Evolutionary conservation across 805 yeast species (phyloP).

Genomic region (Candida rishiriensis): DNA sequence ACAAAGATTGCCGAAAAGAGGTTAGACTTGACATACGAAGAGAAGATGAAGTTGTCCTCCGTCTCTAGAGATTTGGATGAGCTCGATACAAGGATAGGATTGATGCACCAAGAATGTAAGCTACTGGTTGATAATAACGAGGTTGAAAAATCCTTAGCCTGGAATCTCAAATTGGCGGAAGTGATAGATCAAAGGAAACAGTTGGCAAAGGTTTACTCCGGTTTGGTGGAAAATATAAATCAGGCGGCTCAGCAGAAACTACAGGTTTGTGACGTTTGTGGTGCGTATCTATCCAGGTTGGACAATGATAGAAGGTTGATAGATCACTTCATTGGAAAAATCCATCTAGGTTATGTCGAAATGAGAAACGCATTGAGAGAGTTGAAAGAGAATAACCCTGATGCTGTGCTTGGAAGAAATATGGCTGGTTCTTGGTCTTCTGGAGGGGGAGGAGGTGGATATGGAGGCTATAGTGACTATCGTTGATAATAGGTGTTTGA

Average conservation of each 20-base stretch:
- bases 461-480: not conserved
- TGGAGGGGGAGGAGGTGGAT: not conserved
- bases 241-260: constrained; percentile 85
- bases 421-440: not conserved
- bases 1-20: constrained; percentile 59
- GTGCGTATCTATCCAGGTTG: constrained; percentile 78
- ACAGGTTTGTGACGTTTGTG: constrained; percentile 87
- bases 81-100: constrained; percentile 57
- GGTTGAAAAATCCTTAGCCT: constrained; percentile 45
- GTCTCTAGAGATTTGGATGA: constrained; percentile 49
- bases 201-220: constrained; percentile 52
- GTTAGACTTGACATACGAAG: constrained; percentile 70
- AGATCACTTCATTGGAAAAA: constrained; percentile 84
- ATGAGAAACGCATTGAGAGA: constrained; percentile 57
- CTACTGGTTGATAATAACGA: constrained; percentile 47
- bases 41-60: constrained; percentile 22
- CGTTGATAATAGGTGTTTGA: no score
- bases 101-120: constrained; percentile 64
- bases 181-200: constrained; percentile 44
- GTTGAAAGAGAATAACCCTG: constrained; percentile 24
- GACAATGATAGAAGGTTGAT: constrained; percentile 87
- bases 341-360: constrained; percentile 76
- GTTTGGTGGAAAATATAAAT: constrained; percentile 66
- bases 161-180: constrained; percentile 42
- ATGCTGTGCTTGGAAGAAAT: not conserved